These are phyloP conservation scores for Ligustrum vulgare DNA, from an alignment of 257 asterid genomes.

Conservation along the genomic window DNA sequence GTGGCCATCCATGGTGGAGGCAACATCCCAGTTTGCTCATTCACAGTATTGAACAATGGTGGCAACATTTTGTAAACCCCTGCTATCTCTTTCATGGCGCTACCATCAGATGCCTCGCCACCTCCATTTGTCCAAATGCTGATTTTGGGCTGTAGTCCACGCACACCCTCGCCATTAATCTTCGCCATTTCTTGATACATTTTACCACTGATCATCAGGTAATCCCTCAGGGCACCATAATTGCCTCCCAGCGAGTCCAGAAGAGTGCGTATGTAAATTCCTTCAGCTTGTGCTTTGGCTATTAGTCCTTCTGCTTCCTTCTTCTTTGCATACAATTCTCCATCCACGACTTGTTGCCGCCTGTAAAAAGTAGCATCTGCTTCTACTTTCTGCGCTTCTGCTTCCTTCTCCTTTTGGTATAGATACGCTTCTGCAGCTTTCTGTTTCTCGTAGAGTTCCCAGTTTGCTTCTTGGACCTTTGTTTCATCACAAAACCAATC, in stretches of 20 bases:
- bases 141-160: slow-evolving; percentile 61
- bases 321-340: slow-evolving; percentile 49
- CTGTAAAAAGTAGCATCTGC: slow-evolving; percentile 50
- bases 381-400: slow-evolving; percentile 46
- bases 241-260: slow-evolving; percentile 56
- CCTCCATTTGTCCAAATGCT: slow-evolving; percentile 62
- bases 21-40: slow-evolving; percentile 69
- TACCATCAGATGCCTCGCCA: neutral
- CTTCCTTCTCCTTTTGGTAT: slow-evolving; percentile 55
- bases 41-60: slow-evolving; percentile 59
- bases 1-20: slow-evolving; percentile 64
- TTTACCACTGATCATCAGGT: slow-evolving; percentile 59
- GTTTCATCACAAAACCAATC: neutral
- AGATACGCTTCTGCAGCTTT: slow-evolving; percentile 58
- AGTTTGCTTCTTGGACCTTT: slow-evolving; percentile 66
- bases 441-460: slow-evolving; percentile 66
- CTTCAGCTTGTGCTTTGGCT: slow-evolving; percentile 66
- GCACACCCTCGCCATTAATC: slow-evolving; percentile 52
- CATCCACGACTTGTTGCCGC: slow-evolving; percentile 47
- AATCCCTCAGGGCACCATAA: slow-evolving; percentile 52
- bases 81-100: slow-evolving; percentile 55
- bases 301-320: slow-evolving; percentile 68
- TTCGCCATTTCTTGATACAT: slow-evolving; percentile 54
- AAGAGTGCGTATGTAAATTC: slow-evolving; percentile 40
- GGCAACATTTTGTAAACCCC: slow-evolving; percentile 66